Evolutionary conservation across 257 asterid genomes (phyloP).

Genomic region (Mentha longifolia): DNA sequence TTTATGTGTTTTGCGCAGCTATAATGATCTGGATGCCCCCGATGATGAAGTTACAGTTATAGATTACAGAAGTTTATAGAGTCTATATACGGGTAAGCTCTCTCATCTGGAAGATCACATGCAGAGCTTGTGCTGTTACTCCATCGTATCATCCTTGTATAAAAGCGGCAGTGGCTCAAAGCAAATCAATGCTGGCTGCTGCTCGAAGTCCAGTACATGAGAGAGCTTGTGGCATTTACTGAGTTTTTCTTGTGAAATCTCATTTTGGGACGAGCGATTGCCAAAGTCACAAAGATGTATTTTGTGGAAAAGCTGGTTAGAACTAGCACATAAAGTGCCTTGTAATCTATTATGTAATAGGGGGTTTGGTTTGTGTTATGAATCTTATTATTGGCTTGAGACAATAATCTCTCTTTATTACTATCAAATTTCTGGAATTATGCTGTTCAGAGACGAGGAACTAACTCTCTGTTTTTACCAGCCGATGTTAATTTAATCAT

Average conservation of each 20-base stretch:
- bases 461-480: constrained; percentile 1
- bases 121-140: constrained; percentile 10
- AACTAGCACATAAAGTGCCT: neutral
- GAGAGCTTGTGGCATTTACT: neutral
- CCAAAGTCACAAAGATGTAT: neutral
- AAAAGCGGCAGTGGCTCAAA: constrained; percentile 16
- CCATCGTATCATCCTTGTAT: neutral
- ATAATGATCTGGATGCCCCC: constrained; percentile 98
- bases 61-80: constrained; percentile 93
- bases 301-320: neutral
- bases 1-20: constrained; percentile 55
- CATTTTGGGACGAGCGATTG: constrained; percentile 8
- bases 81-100: neutral
- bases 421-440: neutral
- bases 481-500: neutral
- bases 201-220: neutral
- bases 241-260: neutral
- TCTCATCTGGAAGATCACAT: constrained; percentile 24
- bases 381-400: neutral
- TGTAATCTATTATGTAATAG: constrained; percentile 9
- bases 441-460: neutral
- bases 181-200: constrained; percentile 11
- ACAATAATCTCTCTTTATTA: neutral
- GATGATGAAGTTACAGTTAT: constrained; percentile 98
- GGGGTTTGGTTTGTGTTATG: neutral